Evolutionary conservation across 2,329 filamentous ascomycete species (phyloP).

Genomic region (Stemphylium lycopersici): DNA sequence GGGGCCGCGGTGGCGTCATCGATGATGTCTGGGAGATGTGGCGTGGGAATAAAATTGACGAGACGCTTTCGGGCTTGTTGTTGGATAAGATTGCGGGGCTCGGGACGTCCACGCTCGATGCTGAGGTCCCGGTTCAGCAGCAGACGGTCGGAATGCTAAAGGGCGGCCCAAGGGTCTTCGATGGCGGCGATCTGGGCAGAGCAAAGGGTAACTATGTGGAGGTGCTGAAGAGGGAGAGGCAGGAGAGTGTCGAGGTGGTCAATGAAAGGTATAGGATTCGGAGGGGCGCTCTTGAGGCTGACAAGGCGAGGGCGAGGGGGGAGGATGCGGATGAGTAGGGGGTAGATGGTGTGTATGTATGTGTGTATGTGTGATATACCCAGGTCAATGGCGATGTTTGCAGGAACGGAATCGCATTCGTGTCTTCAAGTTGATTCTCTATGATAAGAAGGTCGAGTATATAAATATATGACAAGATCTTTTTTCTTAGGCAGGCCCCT

Average conservation of each 20-base stretch:
- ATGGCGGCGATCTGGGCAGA: constrained; percentile 61
- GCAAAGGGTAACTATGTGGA: constrained; percentile 64
- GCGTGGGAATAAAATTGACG: constrained; percentile 86
- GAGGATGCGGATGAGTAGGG: constrained; percentile 43
- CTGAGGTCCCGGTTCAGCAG: constrained; percentile 14
- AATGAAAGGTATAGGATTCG: constrained; percentile 64
- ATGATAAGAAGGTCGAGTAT: too few species aligned
- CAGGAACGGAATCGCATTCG: too few species aligned
- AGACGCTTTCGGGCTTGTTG: constrained; percentile 77
- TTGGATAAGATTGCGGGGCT: constrained; percentile 65
- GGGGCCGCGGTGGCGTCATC: constrained; percentile 44
- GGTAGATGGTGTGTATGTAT: background rate
- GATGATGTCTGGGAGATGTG: constrained; percentile 79
- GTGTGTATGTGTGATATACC: background rate
- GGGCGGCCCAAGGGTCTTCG: constrained; percentile 60
- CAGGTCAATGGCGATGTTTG: background rate
- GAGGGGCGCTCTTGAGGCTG: constrained; percentile 52
- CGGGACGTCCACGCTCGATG: constrained; percentile 40
- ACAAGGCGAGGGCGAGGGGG: constrained; percentile 14
- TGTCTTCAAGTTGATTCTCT: too few species aligned
- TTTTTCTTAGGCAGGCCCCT: background rate
- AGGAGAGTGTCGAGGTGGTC: constrained; percentile 65
- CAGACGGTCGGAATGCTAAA: constrained; percentile 27
- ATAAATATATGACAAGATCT: background rate
- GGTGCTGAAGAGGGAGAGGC: constrained; percentile 61